These are phyloP conservation scores for Rhinocladiella similis DNA, from an alignment of 2,329 filamentous ascomycete species.

Conservation along the genomic window DNA sequence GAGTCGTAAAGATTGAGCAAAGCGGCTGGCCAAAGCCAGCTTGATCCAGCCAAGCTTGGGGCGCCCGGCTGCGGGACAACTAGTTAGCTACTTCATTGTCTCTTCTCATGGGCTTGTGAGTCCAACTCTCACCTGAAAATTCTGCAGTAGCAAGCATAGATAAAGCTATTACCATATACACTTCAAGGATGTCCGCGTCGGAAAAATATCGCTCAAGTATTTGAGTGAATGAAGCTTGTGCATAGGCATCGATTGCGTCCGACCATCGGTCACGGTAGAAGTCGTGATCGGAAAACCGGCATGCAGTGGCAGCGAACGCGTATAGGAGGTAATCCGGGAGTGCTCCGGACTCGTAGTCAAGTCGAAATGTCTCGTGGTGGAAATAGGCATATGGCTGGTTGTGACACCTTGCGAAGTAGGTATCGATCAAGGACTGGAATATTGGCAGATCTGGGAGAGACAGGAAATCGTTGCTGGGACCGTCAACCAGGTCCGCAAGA, in stretches of 20 bases:
- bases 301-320: constrained; percentile 36
- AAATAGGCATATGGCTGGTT: constrained; percentile 43
- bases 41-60: constrained; percentile 38
- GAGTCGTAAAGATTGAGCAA: constrained; percentile 52
- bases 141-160: constrained; percentile 40
- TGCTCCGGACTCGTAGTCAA: constrained; percentile 27
- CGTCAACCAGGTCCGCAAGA: background rate
- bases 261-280: constrained; percentile 31
- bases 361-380: constrained; percentile 37
- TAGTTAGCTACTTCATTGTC: constrained; percentile 27
- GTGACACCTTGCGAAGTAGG: constrained; percentile 38
- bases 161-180: constrained; percentile 39
- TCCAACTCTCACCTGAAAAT: constrained; percentile 36
- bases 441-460: background rate
- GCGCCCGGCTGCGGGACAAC: background rate
- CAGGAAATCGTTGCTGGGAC: constrained; percentile 1
- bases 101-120: constrained; percentile 16
- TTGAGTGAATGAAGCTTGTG: constrained; percentile 36
- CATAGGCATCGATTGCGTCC: constrained; percentile 29
- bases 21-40: constrained; percentile 54
- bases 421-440: constrained; percentile 23
- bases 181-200: constrained; percentile 32
- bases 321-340: constrained; percentile 36
- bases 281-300: constrained; percentile 35
- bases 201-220: constrained; percentile 38